Base-by-base conservation (phyloP, 2,329 filamentous ascomycete species). In the Nigrospora osmanthi region DNA sequence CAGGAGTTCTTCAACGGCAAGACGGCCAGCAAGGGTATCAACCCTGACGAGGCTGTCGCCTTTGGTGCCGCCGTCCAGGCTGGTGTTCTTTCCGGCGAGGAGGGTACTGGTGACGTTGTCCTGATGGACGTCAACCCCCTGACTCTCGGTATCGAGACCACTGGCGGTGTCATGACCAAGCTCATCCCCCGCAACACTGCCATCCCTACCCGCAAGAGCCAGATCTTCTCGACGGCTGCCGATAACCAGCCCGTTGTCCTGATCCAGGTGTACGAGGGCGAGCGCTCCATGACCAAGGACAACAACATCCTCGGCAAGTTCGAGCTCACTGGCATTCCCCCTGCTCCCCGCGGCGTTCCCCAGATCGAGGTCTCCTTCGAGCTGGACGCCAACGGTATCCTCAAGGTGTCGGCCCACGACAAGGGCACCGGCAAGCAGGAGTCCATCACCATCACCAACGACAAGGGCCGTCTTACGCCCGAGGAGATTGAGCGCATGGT, bases 401-500 rank as follows among this genome's bases (percentile, higher is more conserved):
- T 98, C 55, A 91, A 94, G 78, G 93, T 98, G 52, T 88, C 87
- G 54, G 93, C 93, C 55, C 84, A 87, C 62, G 93, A 98, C 72
- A 97, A 97, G 85, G 93, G 90, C 66, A 96, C 91, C 60, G 93
- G 93, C 70, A 96, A 97, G 81, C 82, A 80, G 52, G 89, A 98
- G 78, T 89, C 86, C 52, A 97, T 98, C 69, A 97, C 93, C 59
- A 98, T 98, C 67, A 97, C 87, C 74, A 97, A 98, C 75, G 93
- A 98, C 75, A 97, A 97, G 84, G 93, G 93, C 57, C 91, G 93
- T 68, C 85, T 98, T 43, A 89, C 86, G 59, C 85, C 86, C 62
- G 93, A 98, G 58, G 93, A 98, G 71, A 98, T 98, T 59, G 91
- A 97, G 70, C 93, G 93, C 70, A 98, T 98, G 93, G 89, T 98